phyloP scores from a whole-genome alignment of 192 early-diverging fungal species.

The Coemansia aciculifera region DNA sequence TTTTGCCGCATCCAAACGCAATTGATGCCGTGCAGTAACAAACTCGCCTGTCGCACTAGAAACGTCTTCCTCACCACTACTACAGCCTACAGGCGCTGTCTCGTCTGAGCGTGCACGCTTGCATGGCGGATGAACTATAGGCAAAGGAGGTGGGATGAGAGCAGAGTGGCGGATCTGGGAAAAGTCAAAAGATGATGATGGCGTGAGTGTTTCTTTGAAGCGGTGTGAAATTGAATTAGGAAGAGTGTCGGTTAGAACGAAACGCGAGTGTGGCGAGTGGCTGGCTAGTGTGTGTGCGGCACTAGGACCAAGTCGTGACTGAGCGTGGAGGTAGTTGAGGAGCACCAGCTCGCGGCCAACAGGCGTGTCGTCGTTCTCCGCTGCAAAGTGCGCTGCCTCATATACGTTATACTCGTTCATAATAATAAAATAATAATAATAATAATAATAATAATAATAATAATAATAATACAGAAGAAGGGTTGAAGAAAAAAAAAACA shows the following conservation, averaged over 20 bases:
- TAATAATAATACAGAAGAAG: background rate
- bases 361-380: background rate
- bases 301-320: background rate
- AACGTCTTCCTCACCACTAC: background rate
- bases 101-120: conserved; percentile 32
- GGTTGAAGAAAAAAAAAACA: background rate
- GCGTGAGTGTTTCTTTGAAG: background rate
- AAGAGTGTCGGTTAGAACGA: background rate
- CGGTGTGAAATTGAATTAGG: background rate
- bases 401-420: background rate
- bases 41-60: conserved; percentile 14
- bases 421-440: background rate
- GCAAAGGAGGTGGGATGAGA: background rate
- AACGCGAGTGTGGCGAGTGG: background rate
- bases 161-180: background rate
- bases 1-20: conserved; percentile 32
- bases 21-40: conserved; percentile 44
- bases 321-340: background rate
- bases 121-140: background rate
- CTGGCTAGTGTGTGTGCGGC: background rate
- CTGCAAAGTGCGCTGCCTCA: background rate
- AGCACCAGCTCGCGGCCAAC: background rate
- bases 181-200: background rate
- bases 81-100: background rate
- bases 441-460: no score